Conservation (phyloP, 371 early-diverging fungal species). For the Mucor indicus region DNA sequence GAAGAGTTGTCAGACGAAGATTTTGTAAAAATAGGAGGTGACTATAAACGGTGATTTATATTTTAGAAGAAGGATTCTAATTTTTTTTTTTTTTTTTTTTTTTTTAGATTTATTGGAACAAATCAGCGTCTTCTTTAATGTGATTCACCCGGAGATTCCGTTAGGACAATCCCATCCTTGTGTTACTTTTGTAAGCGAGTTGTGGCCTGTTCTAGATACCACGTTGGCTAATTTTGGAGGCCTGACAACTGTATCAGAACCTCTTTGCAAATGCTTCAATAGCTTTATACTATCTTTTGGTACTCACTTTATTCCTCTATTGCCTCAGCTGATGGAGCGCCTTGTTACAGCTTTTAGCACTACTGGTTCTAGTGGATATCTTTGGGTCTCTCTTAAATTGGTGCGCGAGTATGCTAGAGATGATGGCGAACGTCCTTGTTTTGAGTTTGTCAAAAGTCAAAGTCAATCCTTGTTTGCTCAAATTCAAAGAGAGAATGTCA, state of each 20-base stretch:
- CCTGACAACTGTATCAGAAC: slow-evolving; percentile 55
- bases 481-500: slow-evolving; percentile 26
- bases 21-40: slow-evolving; percentile 44
- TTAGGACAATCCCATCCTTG: slow-evolving; percentile 64
- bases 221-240: slow-evolving; percentile 55
- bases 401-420: slow-evolving; percentile 24
- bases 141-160: slow-evolving; percentile 51
- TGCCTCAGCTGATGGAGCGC: slow-evolving; percentile 52
- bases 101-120: slow-evolving; percentile 46
- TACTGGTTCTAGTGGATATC: slow-evolving; percentile 64
- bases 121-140: slow-evolving; percentile 53
- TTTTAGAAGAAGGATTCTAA: background rate
- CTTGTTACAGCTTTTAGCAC: slow-evolving; percentile 60
- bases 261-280: slow-evolving; percentile 65
- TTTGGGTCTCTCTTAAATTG: slow-evolving; percentile 70
- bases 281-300: slow-evolving; percentile 61
- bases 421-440: slow-evolving; percentile 9
- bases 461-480: slow-evolving; percentile 13
- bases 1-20: slow-evolving; percentile 25
- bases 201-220: slow-evolving; percentile 76
- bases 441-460: slow-evolving; percentile 9
- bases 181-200: slow-evolving; percentile 65
- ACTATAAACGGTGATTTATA: background rate
- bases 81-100: background rate
- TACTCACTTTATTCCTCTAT: slow-evolving; percentile 51